Percentiles rank a stretch among this genome's conserved stretches.
Evolutionary conservation across 2,329 filamentous ascomycete species (phyloP).

Genomic region (Colletotrichum karsti): DNA sequence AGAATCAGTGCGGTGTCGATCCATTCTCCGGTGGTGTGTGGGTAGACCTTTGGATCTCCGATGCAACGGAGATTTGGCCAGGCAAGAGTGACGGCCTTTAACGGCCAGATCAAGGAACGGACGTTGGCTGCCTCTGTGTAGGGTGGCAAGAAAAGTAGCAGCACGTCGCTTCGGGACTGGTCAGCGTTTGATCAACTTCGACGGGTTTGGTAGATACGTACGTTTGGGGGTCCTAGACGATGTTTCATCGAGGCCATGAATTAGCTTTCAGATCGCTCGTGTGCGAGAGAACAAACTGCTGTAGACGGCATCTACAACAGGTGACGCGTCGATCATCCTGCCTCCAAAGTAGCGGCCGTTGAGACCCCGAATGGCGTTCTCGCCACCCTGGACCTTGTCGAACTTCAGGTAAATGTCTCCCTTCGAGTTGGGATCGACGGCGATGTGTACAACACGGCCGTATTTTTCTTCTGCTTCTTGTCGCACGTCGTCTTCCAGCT

Average conservation of each 20-base stretch:
- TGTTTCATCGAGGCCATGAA: slow-evolving; percentile 51
- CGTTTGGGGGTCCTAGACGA: slow-evolving; percentile 54
- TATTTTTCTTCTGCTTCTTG: slow-evolving; percentile 95
- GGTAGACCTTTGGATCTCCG: slow-evolving; percentile 20
- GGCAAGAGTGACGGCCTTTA: background rate
- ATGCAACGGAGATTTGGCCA: background rate
- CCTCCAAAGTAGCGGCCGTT: slow-evolving; percentile 97
- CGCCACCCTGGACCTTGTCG: slow-evolving; percentile 91
- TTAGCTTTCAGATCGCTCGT: slow-evolving; percentile 79
- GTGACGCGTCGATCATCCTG: slow-evolving; percentile 90
- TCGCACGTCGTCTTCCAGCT: slow-evolving; percentile 92
- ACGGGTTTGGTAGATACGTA: background rate
- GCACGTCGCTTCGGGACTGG: background rate
- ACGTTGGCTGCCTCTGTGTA: background rate
- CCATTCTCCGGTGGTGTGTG: slow-evolving; percentile 15
- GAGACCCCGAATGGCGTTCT: slow-evolving; percentile 97
- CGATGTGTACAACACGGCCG: slow-evolving; percentile 96
- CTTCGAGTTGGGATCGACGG: slow-evolving; percentile 90
- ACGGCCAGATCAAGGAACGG: background rate
- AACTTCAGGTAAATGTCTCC: slow-evolving; percentile 99
- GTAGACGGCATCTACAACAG: slow-evolving; percentile 84
- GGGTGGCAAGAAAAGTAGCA: background rate
- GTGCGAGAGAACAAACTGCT: slow-evolving; percentile 74
- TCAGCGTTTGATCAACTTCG: background rate
- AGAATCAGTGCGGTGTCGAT: slow-evolving; percentile 26